These are phyloP conservation scores for Staphylotrichum tortipilum DNA, from an alignment of 495 filamentous ascomycete genomes.

Conservation along the genomic window DNA sequence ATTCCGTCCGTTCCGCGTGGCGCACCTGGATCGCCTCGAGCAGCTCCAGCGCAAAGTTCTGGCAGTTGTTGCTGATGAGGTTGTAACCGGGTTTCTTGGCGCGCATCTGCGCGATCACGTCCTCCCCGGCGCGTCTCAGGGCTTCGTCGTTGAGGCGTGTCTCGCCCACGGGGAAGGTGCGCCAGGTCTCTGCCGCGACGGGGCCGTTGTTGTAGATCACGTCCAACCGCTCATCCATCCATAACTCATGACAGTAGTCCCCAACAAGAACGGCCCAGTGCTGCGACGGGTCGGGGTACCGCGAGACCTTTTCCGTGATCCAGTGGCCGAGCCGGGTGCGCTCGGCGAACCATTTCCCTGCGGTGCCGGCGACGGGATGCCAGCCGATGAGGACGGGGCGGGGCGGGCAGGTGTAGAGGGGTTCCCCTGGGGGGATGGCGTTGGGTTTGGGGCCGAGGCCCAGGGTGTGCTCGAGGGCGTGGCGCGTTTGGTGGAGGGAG, in stretches of 20 bases:
- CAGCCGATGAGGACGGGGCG: constrained; percentile 37
- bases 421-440: constrained; percentile 28
- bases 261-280: constrained; percentile 43
- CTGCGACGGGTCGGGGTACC: constrained; percentile 42
- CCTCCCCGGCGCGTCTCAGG: constrained; percentile 27
- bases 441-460: constrained; percentile 37
- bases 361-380: constrained; percentile 38
- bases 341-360: constrained; percentile 38
- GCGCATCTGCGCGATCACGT: constrained; percentile 37
- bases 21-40: constrained; percentile 38
- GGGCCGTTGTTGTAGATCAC: constrained; percentile 39
- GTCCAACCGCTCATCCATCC: constrained; percentile 38
- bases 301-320: constrained; percentile 33
- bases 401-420: constrained; percentile 18
- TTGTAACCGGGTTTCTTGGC: constrained; percentile 33
- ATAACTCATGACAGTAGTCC: constrained; percentile 37
- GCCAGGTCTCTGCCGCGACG: constrained; percentile 28
- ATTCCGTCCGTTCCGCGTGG: constrained; percentile 21
- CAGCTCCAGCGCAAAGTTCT: constrained; percentile 36
- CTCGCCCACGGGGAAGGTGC: constrained; percentile 33
- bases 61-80: constrained; percentile 43
- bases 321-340: constrained; percentile 34
- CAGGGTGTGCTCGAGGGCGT: constrained; percentile 30
- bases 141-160: constrained; percentile 41
- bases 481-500: constrained; percentile 30